These are phyloP conservation scores for Candolleomyces eurysporus DNA, from an alignment of 768 basidiomycete genomes.

Conservation along the genomic window DNA sequence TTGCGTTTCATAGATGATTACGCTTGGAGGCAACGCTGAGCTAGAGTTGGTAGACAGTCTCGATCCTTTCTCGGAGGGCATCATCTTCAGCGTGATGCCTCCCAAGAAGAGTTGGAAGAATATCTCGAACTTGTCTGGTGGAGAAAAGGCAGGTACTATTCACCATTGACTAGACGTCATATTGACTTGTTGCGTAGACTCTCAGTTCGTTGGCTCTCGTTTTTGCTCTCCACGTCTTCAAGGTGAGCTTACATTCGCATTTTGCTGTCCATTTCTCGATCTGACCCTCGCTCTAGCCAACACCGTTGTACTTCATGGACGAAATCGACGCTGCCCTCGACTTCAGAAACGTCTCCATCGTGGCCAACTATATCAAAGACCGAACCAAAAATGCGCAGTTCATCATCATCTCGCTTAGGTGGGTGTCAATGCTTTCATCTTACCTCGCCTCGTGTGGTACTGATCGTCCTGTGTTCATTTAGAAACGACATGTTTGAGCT, in stretches of 20 bases:
- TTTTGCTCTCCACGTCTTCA: conserved; percentile 96
- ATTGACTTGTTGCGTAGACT: conserved; percentile 50
- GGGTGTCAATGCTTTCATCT: conserved; percentile 13
- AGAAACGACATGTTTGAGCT: conserved; percentile 99
- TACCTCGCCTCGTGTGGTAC: neutral
- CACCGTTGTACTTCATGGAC: conserved; percentile 98
- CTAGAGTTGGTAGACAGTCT: conserved; percentile 95
- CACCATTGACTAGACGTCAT: neutral
- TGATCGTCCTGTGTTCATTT: neutral
- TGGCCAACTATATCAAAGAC: conserved; percentile 98
- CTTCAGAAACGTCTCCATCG: conserved; percentile 97
- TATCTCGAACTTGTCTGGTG: conserved; percentile 95
- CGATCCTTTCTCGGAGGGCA: conserved; percentile 98
- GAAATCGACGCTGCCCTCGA: conserved; percentile 95
- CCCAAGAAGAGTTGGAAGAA: conserved; percentile 99
- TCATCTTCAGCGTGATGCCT: conserved; percentile 98
- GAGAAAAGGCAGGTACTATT: conserved; percentile 73
- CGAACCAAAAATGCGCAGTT: conserved; percentile 97
- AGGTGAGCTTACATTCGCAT: conserved; percentile 44
- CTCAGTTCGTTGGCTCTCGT: conserved; percentile 94
- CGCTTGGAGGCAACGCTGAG: conserved; percentile 96
- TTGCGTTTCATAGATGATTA: conserved; percentile 78
- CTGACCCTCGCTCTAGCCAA: conserved; percentile 57
- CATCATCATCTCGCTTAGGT: conserved; percentile 97
- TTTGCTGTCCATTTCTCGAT: neutral